Evolutionary conservation across 1,284 basidiomycete genomes (phyloP).

Genomic region (Ceratorhiza oryzae-sativae): DNA sequence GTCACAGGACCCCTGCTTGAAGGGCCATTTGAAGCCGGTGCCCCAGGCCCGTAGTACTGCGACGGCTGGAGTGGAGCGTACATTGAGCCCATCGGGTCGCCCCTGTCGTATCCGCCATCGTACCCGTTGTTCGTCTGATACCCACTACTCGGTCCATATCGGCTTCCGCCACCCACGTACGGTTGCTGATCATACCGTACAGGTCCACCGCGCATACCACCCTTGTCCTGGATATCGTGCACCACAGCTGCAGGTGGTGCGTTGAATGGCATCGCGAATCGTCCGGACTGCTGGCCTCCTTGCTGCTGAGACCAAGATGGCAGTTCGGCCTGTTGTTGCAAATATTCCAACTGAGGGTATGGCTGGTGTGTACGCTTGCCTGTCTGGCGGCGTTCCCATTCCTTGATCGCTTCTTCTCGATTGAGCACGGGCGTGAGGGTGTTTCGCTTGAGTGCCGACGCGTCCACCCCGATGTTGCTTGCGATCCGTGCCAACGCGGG

Average conservation of each 20-base stretch:
- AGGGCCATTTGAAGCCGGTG: slow-evolving; percentile 52
- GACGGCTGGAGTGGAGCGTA: slow-evolving; percentile 82
- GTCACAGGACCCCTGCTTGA: slow-evolving; percentile 56
- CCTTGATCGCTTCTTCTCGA: slow-evolving; percentile 86
- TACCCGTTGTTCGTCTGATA: slow-evolving; percentile 29
- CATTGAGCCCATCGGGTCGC: slow-evolving; percentile 69
- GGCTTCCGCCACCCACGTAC: slow-evolving; percentile 49
- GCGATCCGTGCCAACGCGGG: slow-evolving; percentile 88
- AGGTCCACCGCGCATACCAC: slow-evolving; percentile 57
- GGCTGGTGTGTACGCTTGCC: slow-evolving; percentile 67
- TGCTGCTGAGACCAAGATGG: slow-evolving; percentile 57
- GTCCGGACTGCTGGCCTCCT: slow-evolving; percentile 56
- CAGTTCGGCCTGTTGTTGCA: slow-evolving; percentile 91
- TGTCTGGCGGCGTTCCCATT: slow-evolving; percentile 84
- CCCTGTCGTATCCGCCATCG: slow-evolving; percentile 58
- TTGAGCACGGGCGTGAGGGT: slow-evolving; percentile 88
- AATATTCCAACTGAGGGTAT: slow-evolving; percentile 85
- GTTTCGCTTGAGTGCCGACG: slow-evolving; percentile 75
- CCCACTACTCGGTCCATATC: background rate
- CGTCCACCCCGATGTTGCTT: slow-evolving; percentile 83
- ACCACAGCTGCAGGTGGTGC: slow-evolving; percentile 56
- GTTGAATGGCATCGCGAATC: slow-evolving; percentile 72
- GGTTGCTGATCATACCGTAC: slow-evolving; percentile 39
- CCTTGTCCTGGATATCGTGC: slow-evolving; percentile 40
- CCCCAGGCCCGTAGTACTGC: slow-evolving; percentile 62